phyloP scores from a whole-genome alignment of 306 rosid species.

The Begonia loranthoides region DNA sequence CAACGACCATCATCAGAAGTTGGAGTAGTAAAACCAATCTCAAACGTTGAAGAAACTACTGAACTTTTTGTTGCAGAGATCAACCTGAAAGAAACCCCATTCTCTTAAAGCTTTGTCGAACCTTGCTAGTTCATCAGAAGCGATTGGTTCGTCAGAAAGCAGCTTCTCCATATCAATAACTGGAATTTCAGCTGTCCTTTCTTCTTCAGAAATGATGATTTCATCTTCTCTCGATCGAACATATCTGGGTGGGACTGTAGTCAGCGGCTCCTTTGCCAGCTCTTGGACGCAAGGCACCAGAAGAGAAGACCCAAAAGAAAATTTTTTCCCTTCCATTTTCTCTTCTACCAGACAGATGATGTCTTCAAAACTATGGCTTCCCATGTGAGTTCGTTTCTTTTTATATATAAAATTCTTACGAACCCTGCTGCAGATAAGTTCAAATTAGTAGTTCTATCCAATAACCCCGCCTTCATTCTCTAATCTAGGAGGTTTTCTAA shows the following conservation, averaged over 20 bases:
- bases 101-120: slow-evolving; percentile 22
- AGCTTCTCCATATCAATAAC: slow-evolving; percentile 12
- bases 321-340: neutral
- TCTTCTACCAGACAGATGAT: neutral
- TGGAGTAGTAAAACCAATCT: neutral
- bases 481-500: too few species aligned
- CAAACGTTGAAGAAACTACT: neutral
- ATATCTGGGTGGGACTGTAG: slow-evolving; percentile 9
- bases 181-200: slow-evolving; percentile 7
- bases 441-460: too few species aligned
- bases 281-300: slow-evolving; percentile 25
- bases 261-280: slow-evolving; percentile 10
- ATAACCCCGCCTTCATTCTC: too few species aligned
- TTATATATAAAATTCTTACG: too few species aligned
- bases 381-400: too few species aligned
- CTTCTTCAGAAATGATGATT: neutral
- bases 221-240: slow-evolving; percentile 1
- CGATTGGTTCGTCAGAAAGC: neutral
- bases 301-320: slow-evolving; percentile 12
- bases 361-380: too few species aligned
- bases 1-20: neutral
- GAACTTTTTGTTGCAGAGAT: neutral
- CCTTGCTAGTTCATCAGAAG: slow-evolving; percentile 11
- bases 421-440: too few species aligned
- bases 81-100: slow-evolving; percentile 43